Evolutionary conservation across 1,284 basidiomycete species (phyloP).

Genomic region (Cryptococcus sp.): DNA sequence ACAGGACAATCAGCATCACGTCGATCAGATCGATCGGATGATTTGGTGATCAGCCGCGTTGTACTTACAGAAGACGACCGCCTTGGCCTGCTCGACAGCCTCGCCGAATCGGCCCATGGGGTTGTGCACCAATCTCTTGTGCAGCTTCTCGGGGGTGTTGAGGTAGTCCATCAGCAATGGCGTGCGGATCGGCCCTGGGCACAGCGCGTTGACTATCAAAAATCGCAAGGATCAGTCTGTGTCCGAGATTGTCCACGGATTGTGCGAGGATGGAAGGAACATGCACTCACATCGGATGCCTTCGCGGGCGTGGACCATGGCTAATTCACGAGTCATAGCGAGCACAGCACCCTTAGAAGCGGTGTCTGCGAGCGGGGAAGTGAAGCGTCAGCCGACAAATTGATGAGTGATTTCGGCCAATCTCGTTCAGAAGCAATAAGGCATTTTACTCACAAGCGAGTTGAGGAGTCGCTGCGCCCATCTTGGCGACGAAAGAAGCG

Average conservation of each 20-base stretch:
- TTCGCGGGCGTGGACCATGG: conserved; percentile 95
- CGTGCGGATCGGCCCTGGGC: conserved; percentile 90
- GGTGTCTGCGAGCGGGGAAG: conserved; percentile 45
- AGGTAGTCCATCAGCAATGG: conserved; percentile 97
- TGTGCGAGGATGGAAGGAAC: background rate
- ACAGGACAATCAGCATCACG: background rate
- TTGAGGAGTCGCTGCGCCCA: conserved; percentile 95
- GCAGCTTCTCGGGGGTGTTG: conserved; percentile 92
- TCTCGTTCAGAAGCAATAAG: no score
- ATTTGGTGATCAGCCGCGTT: background rate
- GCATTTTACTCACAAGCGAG: conserved; percentile 89
- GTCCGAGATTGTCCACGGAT: background rate
- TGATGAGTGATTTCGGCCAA: no score
- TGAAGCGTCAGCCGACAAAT: background rate
- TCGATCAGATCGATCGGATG: background rate
- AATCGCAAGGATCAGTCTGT: background rate
- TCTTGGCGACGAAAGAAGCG: conserved; percentile 88
- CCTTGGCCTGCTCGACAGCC: conserved; percentile 89
- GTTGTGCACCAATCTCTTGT: conserved; percentile 84
- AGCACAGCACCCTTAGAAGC: conserved; percentile 79
- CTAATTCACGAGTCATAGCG: conserved; percentile 95
- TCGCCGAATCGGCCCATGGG: conserved; percentile 98
- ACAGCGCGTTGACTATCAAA: conserved; percentile 75
- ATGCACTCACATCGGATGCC: conserved; percentile 66
- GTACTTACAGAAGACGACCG: conserved; percentile 80